phyloP scores from a whole-genome alignment of 1,284 basidiomycete species.

The Pseudozyma tsukubaensis region DNA sequence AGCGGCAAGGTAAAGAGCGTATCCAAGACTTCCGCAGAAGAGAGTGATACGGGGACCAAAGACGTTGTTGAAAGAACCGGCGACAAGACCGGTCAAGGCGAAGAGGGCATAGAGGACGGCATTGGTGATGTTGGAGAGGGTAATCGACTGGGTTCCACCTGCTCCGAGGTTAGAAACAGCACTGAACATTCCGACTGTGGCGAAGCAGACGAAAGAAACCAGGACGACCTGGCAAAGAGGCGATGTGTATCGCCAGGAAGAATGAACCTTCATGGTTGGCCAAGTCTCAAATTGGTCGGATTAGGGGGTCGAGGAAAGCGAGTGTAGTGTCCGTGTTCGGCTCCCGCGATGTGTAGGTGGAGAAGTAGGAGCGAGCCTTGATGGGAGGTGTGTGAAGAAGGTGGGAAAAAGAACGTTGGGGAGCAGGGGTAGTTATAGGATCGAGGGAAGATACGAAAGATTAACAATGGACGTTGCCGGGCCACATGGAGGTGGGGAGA shows the following conservation, averaged over 20 bases:
- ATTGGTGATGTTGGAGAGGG: conserved; percentile 39
- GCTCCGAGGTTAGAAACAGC: conserved; percentile 22
- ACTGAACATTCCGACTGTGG: conserved; percentile 21
- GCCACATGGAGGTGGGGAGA: conserved; percentile 1
- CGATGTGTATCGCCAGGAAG: conserved; percentile 39
- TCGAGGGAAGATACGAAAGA: conserved; percentile 6
- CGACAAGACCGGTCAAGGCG: conserved; percentile 70
- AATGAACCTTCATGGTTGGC: conserved; percentile 28
- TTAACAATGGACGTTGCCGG: neutral
- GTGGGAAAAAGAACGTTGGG: neutral
- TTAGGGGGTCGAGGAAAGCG: neutral
- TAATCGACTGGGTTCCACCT: conserved; percentile 36
- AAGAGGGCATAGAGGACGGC: conserved; percentile 56
- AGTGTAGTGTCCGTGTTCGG: neutral
- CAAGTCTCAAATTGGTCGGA: neutral
- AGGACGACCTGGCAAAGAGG: conserved; percentile 35
- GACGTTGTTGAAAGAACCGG: conserved; percentile 75
- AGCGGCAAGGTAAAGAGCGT: conserved; percentile 77
- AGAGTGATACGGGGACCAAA: conserved; percentile 79
- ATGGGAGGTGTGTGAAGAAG: neutral
- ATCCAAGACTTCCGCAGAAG: conserved; percentile 74
- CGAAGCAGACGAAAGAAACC: conserved; percentile 38
- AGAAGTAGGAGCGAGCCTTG: neutral
- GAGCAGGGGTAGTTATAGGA: conserved; percentile 20
- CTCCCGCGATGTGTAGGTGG: neutral